Evolutionary conservation across 2,329 filamentous ascomycete species (phyloP).

Genomic region (Nannizzia gypsea): DNA sequence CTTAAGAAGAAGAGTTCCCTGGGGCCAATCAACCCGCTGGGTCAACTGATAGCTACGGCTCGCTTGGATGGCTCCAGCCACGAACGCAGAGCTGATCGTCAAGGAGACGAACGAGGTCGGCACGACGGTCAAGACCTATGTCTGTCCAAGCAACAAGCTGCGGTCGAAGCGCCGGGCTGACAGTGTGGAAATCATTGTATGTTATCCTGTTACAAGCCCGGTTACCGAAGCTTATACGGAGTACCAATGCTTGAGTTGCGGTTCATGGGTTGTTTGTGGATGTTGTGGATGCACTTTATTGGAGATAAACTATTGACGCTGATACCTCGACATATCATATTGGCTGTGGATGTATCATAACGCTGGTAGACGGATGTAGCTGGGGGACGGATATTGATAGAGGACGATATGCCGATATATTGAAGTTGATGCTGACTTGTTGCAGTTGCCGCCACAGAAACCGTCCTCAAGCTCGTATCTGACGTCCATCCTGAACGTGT

Average conservation of each 20-base stretch:
- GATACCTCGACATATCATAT: not conserved
- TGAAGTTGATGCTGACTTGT: not conserved
- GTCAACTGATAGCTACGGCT: no score
- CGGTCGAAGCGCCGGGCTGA: not conserved
- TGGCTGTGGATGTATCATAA: not conserved
- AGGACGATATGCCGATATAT: no score
- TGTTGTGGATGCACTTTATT: no score
- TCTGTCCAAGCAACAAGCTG: not conserved
- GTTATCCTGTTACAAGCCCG: not conserved
- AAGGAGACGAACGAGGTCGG: not conserved
- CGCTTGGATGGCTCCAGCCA: not conserved
- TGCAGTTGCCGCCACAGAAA: conserved; percentile 11
- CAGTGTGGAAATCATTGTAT: not conserved
- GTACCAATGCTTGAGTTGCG: no score
- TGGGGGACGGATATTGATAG: not conserved
- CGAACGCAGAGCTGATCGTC: not conserved
- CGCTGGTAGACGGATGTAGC: not conserved
- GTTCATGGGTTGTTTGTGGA: no score
- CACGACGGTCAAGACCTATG: not conserved
- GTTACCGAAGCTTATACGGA: not conserved
- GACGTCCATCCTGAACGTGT: conserved; percentile 52
- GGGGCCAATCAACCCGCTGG: not conserved
- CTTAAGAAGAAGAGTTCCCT: no score
- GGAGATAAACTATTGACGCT: no score
- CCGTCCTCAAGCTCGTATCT: conserved; percentile 18